Conservation (phyloP, 106 monocot species). For the Phalaenopsis aphrodite region DNA sequence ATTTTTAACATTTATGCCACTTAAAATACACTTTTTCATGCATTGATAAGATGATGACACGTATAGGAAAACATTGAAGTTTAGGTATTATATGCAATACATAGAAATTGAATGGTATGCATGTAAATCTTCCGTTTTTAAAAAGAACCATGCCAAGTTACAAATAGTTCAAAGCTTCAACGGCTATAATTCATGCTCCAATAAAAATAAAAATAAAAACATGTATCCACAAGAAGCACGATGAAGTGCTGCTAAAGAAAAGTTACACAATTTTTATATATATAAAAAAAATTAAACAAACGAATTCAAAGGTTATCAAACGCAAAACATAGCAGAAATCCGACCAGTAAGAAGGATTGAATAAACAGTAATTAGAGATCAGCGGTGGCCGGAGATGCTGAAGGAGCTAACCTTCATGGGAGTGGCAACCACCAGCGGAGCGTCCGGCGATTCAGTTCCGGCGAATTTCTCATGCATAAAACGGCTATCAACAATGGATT, state of each 20-base stretch:
- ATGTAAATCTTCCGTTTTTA: no score
- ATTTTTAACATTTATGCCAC: no score
- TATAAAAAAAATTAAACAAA: not conserved
- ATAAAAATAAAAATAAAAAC: not conserved
- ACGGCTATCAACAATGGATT: conserved; percentile 85
- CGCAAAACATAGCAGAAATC: not conserved
- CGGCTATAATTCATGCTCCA: not conserved
- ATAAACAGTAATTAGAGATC: not conserved
- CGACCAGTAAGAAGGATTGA: not conserved
- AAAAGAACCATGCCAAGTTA: not conserved
- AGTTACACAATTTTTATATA: not conserved
- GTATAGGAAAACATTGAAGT: no score
- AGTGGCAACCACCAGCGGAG: conserved; percentile 85
- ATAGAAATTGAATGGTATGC: no score
- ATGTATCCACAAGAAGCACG: not conserved
- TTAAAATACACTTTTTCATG: no score
- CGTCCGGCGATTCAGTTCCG: conserved; percentile 62
- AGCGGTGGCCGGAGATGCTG: conserved; percentile 44
- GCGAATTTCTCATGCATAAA: conserved; percentile 97
- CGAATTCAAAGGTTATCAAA: not conserved
- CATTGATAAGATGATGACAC: no score
- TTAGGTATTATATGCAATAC: no score
- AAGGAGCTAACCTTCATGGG: conserved; percentile 95
- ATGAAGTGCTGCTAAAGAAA: not conserved
- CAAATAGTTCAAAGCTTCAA: not conserved